Conservation (phyloP, 768 basidiomycete species). For the Tulasnella calospora region DNA sequence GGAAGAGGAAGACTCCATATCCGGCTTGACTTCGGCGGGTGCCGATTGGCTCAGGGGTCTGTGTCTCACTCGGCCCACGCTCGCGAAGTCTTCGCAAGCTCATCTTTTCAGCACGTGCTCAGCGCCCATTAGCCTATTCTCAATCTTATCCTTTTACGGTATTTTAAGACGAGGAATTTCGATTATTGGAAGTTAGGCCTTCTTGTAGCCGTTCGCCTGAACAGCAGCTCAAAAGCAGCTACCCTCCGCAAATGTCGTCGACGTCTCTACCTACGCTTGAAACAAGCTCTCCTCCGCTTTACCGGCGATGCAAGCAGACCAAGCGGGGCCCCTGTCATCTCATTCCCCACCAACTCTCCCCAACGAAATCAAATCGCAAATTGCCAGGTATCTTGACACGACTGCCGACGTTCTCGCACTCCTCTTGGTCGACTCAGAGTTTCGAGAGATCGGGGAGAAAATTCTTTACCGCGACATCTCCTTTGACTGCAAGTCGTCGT, state of each 20-base stretch:
- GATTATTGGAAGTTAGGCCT: not conserved
- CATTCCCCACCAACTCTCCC: not conserved
- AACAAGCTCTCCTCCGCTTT: not conserved
- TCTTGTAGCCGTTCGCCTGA: not conserved
- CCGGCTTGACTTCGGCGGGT: not conserved
- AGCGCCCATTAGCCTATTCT: not conserved
- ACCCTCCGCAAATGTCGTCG: not conserved
- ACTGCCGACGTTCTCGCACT: not conserved
- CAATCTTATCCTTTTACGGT: not conserved
- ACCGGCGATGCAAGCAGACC: not conserved
- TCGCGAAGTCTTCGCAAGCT: not conserved
- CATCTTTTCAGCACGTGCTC: slow-evolving; percentile 1
- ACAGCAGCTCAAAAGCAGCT: not conserved
- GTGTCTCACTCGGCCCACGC: slow-evolving; percentile 5
- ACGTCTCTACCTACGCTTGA: not conserved
- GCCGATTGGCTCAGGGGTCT: not conserved
- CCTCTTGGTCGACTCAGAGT: not conserved
- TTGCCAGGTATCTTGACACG: not conserved
- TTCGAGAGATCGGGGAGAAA: not conserved
- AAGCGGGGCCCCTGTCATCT: not conserved
- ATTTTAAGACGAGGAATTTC: not conserved
- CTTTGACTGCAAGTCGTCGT: not conserved
- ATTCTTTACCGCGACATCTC: not conserved
- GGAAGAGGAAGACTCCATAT: slow-evolving; percentile 1
- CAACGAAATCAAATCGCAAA: not conserved